Conservation (phyloP, 441 rosid genomes). For the Populus hybrid region DNA sequence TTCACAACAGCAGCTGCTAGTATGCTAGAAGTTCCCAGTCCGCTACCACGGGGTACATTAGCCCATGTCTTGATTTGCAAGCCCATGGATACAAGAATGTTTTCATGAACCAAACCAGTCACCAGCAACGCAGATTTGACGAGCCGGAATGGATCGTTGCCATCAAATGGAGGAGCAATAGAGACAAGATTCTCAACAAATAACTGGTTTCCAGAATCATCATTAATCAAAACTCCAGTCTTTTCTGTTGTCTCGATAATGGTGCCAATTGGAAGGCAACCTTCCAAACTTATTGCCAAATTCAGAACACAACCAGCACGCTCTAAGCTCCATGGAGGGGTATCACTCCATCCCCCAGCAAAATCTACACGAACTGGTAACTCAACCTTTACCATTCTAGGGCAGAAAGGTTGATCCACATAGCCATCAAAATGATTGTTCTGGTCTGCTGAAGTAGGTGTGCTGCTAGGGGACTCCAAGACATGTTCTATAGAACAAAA, state of each 20-base stretch:
- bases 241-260: slow-evolving; percentile 58
- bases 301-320: slow-evolving; percentile 90
- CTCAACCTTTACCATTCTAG: slow-evolving; percentile 60
- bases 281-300: slow-evolving; percentile 82
- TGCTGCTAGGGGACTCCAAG: slow-evolving; percentile 38
- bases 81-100: slow-evolving; percentile 42
- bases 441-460: slow-evolving; percentile 23
- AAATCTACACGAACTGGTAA: slow-evolving; percentile 93
- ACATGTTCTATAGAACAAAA: slow-evolving; percentile 51
- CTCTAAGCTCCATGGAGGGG: slow-evolving; percentile 98
- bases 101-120: slow-evolving; percentile 56
- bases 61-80: slow-evolving; percentile 83
- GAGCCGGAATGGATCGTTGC: slow-evolving; percentile 65
- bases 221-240: slow-evolving; percentile 54
- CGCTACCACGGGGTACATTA: slow-evolving; percentile 88
- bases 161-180: slow-evolving; percentile 62
- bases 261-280: slow-evolving; percentile 88
- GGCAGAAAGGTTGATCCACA: slow-evolving; percentile 29
- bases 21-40: slow-evolving; percentile 94
- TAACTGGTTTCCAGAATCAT: slow-evolving; percentile 66
- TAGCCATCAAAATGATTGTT: slow-evolving; percentile 25
- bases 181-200: slow-evolving; percentile 44
- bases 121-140: slow-evolving; percentile 86
- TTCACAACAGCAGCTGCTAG: slow-evolving; percentile 93
- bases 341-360: slow-evolving; percentile 99